Percentiles rank a stretch among this genome's conserved stretches.
phyloP scores from a whole-genome alignment of 352 stramenopile genomes.

The Globisporangium emineosum region DNA sequence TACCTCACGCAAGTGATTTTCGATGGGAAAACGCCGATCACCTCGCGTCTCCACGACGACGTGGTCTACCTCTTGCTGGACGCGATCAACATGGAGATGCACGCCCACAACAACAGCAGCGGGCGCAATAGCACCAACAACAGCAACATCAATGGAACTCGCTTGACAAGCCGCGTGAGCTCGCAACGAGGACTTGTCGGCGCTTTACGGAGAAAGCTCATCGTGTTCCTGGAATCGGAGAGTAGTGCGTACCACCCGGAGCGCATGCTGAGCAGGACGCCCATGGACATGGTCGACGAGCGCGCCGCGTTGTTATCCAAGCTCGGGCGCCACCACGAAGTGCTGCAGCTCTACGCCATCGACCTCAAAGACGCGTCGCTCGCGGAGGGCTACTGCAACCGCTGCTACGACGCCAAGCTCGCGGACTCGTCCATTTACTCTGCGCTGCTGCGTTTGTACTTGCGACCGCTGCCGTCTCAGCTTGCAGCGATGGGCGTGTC shows the following conservation, averaged over 20 bases:
- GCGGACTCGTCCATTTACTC: conserved; percentile 83
- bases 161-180: conserved; percentile 54
- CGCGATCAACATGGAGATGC: conserved; percentile 48
- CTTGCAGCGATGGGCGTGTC: conserved; percentile 14
- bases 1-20: conserved; percentile 78
- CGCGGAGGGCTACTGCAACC: conserved; percentile 79
- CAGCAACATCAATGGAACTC: conserved; percentile 9
- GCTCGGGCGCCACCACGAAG: conserved; percentile 75
- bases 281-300: conserved; percentile 76
- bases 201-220: conserved; percentile 54
- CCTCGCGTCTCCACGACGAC: conserved; percentile 68
- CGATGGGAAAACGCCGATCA: conserved; percentile 26
- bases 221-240: conserved; percentile 62
- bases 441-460: conserved; percentile 67
- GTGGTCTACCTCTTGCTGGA: conserved; percentile 78
- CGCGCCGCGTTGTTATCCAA: conserved; percentile 69
- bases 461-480: conserved; percentile 38
- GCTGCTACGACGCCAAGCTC: conserved; percentile 70
- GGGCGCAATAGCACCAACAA: background rate
- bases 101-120: background rate
- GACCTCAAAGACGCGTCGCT: conserved; percentile 68
- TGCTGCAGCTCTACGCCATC: conserved; percentile 77
- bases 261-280: conserved; percentile 74
- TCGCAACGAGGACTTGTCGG: conserved; percentile 57
- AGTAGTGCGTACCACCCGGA: conserved; percentile 65